Percentiles rank a stretch among this genome's conserved stretches.
These are phyloP conservation scores for Trichoderma cornu-damae DNA, from an alignment of 2,329 filamentous ascomycete species.

Conservation along the genomic window DNA sequence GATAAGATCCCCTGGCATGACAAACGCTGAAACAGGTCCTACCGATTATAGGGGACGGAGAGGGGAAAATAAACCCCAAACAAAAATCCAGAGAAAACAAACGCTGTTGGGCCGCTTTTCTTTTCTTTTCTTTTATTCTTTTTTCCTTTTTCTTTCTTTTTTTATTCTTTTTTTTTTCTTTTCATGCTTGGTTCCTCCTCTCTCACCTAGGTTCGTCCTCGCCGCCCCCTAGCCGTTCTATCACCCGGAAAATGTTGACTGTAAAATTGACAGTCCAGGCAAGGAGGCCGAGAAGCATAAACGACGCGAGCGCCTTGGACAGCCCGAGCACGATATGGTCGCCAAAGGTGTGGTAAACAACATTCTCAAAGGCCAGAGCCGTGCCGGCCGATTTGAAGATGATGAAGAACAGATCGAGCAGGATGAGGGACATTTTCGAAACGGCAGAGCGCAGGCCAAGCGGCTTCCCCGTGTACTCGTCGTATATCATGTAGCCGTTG, in stretches of 20 bases:
- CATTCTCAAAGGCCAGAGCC: slow-evolving; percentile 78
- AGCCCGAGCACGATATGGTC: slow-evolving; percentile 45
- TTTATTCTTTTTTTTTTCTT: no score
- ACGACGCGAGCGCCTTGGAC: slow-evolving; percentile 65
- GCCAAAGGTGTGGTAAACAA: slow-evolving; percentile 53
- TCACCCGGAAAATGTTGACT: slow-evolving; percentile 71
- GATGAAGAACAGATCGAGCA: slow-evolving; percentile 93
- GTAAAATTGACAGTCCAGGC: slow-evolving; percentile 90
- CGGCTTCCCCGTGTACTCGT: slow-evolving; percentile 93
- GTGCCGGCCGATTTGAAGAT: slow-evolving; percentile 95
- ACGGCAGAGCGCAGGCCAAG: slow-evolving; percentile 77
- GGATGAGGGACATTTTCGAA: slow-evolving; percentile 82
- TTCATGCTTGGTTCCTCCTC: not conserved
- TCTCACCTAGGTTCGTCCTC: slow-evolving; percentile 38
- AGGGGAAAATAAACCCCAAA: no score
- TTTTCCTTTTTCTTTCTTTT: no score
- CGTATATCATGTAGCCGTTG: slow-evolving; percentile 87
- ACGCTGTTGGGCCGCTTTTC: not conserved
- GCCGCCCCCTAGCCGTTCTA: slow-evolving; percentile 55
- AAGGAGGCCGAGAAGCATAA: slow-evolving; percentile 74
- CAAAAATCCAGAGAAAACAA: not conserved
- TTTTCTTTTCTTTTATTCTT: no score
- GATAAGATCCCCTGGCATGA: not conserved
- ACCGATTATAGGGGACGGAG: not conserved
- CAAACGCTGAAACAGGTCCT: not conserved